These are phyloP conservation scores for Yarrowia phangngaensis DNA, from an alignment of 805 yeast species.

Conservation along the genomic window DNA sequence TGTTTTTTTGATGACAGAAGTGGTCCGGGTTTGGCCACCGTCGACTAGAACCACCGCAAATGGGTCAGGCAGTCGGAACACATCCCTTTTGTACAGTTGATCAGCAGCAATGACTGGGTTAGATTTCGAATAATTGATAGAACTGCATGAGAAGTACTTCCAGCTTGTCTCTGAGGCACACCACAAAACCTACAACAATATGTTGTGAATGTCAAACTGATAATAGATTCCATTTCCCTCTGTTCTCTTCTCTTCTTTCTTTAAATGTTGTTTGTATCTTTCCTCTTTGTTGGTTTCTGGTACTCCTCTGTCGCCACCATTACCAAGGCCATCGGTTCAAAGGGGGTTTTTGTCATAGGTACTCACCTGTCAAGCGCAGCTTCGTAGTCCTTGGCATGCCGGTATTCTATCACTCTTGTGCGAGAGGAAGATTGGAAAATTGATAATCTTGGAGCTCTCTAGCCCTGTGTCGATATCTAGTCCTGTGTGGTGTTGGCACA, in stretches of 20 bases:
- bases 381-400: constrained; percentile 28
- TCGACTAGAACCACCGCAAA: constrained; percentile 97
- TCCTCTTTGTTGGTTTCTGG: too few species aligned
- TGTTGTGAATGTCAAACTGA: background rate
- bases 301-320: too few species aligned
- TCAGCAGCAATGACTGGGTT: constrained; percentile 80
- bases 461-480: constrained; percentile 26
- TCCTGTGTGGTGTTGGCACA: constrained; percentile 22
- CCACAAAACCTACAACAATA: too few species aligned
- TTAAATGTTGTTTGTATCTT: too few species aligned
- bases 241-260: too few species aligned
- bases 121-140: too few species aligned
- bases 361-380: constrained; percentile 32
- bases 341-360: too few species aligned
- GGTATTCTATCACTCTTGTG: constrained; percentile 16
- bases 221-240: background rate
- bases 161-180: too few species aligned
- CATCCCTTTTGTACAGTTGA: constrained; percentile 90
- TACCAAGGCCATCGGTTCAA: too few species aligned
- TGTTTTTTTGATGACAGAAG: constrained; percentile 89
- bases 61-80: constrained; percentile 93
- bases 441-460: constrained; percentile 11
- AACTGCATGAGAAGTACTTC: too few species aligned
- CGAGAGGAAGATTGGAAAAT: background rate
- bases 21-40: constrained; percentile 92